phyloP scores from a whole-genome alignment of 768 basidiomycete species.

The Phallus indusiatus region DNA sequence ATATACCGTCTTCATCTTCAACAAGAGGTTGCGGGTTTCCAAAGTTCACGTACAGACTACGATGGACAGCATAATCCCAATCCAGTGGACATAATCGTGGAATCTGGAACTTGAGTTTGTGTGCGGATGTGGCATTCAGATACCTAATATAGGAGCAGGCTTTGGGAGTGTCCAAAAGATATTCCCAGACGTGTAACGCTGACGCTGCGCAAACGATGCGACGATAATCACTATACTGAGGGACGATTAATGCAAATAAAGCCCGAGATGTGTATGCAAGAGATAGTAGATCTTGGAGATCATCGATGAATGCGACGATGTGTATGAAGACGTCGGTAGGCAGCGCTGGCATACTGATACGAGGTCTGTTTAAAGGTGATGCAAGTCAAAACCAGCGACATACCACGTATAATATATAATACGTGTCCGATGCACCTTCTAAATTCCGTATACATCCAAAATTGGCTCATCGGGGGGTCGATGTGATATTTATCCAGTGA shows the following conservation, averaged over 20 bases:
- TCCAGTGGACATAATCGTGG: neutral
- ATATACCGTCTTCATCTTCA: too few species aligned
- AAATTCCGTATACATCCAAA: too few species aligned
- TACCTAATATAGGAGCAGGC: neutral
- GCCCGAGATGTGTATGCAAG: neutral
- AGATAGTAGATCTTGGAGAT: neutral
- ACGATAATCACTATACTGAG: neutral
- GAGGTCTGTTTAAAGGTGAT: too few species aligned
- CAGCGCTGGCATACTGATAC: neutral
- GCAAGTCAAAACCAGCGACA: too few species aligned
- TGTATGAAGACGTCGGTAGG: neutral
- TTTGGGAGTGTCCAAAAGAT: neutral
- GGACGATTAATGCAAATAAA: neutral
- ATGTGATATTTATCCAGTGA: too few species aligned
- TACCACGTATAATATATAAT: too few species aligned
- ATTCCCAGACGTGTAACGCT: neutral
- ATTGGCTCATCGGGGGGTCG: too few species aligned
- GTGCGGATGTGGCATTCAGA: neutral
- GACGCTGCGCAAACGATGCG: neutral
- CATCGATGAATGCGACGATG: neutral
- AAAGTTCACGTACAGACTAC: too few species aligned
- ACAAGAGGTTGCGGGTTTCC: too few species aligned
- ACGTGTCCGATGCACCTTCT: too few species aligned
- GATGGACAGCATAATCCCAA: too few species aligned
- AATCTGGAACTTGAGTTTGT: neutral